A percentile compares a stretch with the other conserved stretches of the same genome.
These are phyloP conservation scores for Alternaria atra DNA, from an alignment of 2,329 filamentous ascomycete species.

Conservation along the genomic window DNA sequence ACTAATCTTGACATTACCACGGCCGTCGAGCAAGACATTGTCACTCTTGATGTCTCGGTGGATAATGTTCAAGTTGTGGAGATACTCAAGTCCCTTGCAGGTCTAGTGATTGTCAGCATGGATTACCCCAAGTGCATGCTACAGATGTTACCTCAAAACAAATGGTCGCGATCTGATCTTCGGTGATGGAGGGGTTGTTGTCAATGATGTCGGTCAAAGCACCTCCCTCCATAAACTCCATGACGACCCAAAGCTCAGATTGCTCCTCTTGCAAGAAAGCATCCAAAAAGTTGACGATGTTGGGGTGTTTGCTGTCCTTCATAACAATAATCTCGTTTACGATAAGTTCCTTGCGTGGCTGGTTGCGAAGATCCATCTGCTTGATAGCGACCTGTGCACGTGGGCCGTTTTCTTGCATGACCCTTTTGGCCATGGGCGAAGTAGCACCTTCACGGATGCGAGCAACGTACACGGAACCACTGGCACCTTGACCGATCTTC, in stretches of 20 bases:
- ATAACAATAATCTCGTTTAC: constrained; percentile 99
- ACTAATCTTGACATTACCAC: constrained; percentile 98
- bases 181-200: constrained; percentile 91
- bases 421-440: constrained; percentile 79
- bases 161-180: constrained; percentile 97
- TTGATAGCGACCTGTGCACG: constrained; percentile 96
- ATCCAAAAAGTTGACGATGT: constrained; percentile 99
- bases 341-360: constrained; percentile 96
- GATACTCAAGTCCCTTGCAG: constrained; percentile 91
- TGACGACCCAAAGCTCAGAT: constrained; percentile 97
- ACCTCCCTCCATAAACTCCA: constrained; percentile 99
- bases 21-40: constrained; percentile 92
- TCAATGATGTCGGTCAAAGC: constrained; percentile 98
- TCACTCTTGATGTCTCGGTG: constrained; percentile 99
- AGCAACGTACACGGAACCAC: constrained; percentile 96
- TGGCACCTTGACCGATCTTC: constrained; percentile 98
- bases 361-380: constrained; percentile 98
- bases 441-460: constrained; percentile 88
- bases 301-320: constrained; percentile 98
- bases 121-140: not conserved
- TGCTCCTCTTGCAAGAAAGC: constrained; percentile 96
- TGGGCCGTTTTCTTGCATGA: constrained; percentile 80
- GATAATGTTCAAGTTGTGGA: constrained; percentile 96
- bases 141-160: constrained; percentile 80
- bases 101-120: constrained; percentile 68